Base-by-base conservation (phyloP, 768 basidiomycete species). In the Tylopilus sp. region DNA sequence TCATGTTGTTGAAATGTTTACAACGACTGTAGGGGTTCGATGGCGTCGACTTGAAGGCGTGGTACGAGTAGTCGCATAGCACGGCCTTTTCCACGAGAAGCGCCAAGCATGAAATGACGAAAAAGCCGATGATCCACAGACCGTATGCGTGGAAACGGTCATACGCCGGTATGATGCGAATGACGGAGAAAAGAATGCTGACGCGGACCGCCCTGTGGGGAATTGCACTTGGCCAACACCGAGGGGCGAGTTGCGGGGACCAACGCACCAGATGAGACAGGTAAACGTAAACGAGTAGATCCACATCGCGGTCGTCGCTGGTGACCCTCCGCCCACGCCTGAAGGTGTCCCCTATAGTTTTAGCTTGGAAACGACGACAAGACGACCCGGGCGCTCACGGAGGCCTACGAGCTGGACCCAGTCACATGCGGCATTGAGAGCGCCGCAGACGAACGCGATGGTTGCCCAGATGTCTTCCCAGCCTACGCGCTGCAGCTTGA, bases 401-500 rank as follows among this genome's bases (percentile, higher is more conserved):
- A 7, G n/a, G 10, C 13, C 22, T 9, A 9, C 3, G 42, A 56
- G 6, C 19, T 50, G 47, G 34, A 56, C 22, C 63, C 63, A 65
- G 16, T 4, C 13, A 24, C 55, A 42, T 6, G 29, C 19, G 17
- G 54, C 22, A 19, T 33, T 45, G 7, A 53, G 34, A 17, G 21
- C 26, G 13, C 58, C 64, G 9, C 44, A 66, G 11, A 53, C 4
- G 30, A 65, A 45, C 2, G 61, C 64, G 12, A 54, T 30, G 1
- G 33, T 38, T 7, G 64, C 64, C 56, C 53, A 65, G 34, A 52
- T 25, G 26, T 66, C 65, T 13, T 66, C 65, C 49, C 59, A 45
- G 22, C 65, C 63, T 21, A 65, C 41, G 13, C 57, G 52, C 34
- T 47, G 52, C 28, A 66, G 59, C 22, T 24, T 44, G 22, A 61